Evolutionary conservation across 192 early-diverging fungal genomes (phyloP), one percentile per base, ranked within the genome.

Genomic region (Coemansia sp.): DNA sequence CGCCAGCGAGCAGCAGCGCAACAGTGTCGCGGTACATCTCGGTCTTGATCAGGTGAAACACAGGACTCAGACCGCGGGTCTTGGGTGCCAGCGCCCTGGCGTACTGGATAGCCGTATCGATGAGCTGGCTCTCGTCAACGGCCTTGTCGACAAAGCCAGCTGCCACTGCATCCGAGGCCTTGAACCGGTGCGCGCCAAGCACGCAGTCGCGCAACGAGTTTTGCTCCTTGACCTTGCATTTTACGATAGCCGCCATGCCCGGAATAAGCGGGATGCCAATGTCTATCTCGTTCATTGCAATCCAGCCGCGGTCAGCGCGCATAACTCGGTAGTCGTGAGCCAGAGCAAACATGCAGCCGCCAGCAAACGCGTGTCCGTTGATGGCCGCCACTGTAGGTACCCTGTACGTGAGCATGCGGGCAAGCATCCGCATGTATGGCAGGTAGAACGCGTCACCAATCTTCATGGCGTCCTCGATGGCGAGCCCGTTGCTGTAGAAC

Each of bases 281-380:
- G 58, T 91, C 88, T 7, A 91, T 83, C 73, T 90, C 89, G 66
- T 90, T 90, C 88, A 90, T 90, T 26, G 85, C 88, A 32, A 91
- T 82, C 63, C 78, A 91, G 6, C 90, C 90, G 36, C 85, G 82
- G 63, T 91, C 88, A 19, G 81, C 75, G 0, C 88, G 75, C 90
- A 91, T 90, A 3, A 90, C 84, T 18, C 90, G 83, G 66, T 87
- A 87, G 58, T 91, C 90, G 57, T 79, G 76, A 5, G 79, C 82
- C 53, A 83, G 26, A 10, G 74, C 68, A 39, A 83, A 76, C 74
- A 81, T 83, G 68, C 83, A 90, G 12, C 90, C 90, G 54, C 90
- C 90, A n/a, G 90, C 90, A 77, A 91, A 91, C 15, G 90, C 86
- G 42, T 91, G 90, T 3, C 89, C 89, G 56, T 91, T 91, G 21